Conservation (phyloP, 2,329 filamentous ascomycete species). For the Sphaceloma murrayae region DNA sequence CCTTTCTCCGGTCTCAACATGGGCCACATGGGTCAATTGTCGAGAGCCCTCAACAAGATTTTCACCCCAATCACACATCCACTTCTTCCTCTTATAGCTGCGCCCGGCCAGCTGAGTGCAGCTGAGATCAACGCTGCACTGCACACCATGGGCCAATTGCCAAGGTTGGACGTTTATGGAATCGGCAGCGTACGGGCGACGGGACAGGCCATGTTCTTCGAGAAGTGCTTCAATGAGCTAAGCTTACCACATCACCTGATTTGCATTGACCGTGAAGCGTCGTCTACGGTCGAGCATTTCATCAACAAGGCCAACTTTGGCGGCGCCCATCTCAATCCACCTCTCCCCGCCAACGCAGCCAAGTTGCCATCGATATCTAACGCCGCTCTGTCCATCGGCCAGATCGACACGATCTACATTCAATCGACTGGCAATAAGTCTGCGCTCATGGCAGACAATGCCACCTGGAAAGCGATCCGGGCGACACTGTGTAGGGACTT, state of each 20-base stretch:
- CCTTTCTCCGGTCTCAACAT: conserved; percentile 79
- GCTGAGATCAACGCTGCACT: conserved; percentile 76
- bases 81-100: conserved; percentile 70
- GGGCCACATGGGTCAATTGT: conserved; percentile 77
- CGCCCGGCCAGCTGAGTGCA: conserved; percentile 75
- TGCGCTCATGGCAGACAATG: conserved; percentile 67
- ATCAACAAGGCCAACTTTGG: conserved; percentile 68
- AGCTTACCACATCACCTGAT: conserved; percentile 77
- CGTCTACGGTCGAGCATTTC: conserved; percentile 59
- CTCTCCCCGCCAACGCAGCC: conserved; percentile 44
- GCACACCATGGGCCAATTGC: conserved; percentile 68
- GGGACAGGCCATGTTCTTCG: conserved; percentile 74
- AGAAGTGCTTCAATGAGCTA: conserved; percentile 53
- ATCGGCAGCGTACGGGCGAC: conserved; percentile 65
- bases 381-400: conserved; percentile 66
- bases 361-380: conserved; percentile 61
- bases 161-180: conserved; percentile 70
- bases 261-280: conserved; percentile 61
- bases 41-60: conserved; percentile 71
- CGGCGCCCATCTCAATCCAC: conserved; percentile 70
- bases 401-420: conserved; percentile 72
- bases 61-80: conserved; percentile 85
- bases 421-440: conserved; percentile 41
- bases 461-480: conserved; percentile 75
- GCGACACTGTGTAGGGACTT: conserved; percentile 73